Base-by-base conservation (phyloP, 176 grass and related monocot genomes). In the Carex myosuroides region DNA sequence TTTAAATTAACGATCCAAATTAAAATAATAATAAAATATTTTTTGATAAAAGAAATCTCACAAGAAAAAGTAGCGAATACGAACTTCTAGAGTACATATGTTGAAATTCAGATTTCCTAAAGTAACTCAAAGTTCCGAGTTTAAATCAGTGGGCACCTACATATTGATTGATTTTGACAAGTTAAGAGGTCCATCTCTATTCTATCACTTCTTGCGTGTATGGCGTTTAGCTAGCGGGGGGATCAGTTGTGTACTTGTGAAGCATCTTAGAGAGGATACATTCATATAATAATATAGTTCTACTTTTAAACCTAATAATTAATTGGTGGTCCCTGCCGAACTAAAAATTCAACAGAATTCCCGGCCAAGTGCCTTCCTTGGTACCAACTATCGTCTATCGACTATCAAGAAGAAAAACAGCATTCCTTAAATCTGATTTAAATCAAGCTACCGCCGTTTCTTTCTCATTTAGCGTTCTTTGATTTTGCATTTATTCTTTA, bases 81-180 rank as follows among this genome's bases (percentile, higher is more conserved):
- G 37, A 48, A 48, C 8, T 48, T 48, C 8, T 11, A 48, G 46
- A 9, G 10, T 48, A 64, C n/a, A 62, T 24, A 81, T 63, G 32
- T 37, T 41, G 37, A 39, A 39, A 39, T 5, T 39, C 37, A 39
- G 37, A 39, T 39, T 39, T 44, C 41, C 41, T 44, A 8, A 44
- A 44, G 41, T 44, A 44, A 44, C 41, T 44, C 41, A 44, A 44
- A 44, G 6, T 8, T 44, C 0, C 0, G 8, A 44, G 42, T 8
- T 44, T 44, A 8, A 8, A 44, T 44, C 42, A 7, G 79, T 81
- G 59, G 79, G 59, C 60, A 81, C 59, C 79, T 81, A 81, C 79
- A 60, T 46, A 12, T 39, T 81, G 10, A 81, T 81, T 44, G 42
- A 8, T 44, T 44, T 64, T 81, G 53, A 80, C 54, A 58, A 80